Evolutionary conservation across 805 yeast genomes (phyloP).

Genomic region (Saccharomycopsis fibuligera): DNA sequence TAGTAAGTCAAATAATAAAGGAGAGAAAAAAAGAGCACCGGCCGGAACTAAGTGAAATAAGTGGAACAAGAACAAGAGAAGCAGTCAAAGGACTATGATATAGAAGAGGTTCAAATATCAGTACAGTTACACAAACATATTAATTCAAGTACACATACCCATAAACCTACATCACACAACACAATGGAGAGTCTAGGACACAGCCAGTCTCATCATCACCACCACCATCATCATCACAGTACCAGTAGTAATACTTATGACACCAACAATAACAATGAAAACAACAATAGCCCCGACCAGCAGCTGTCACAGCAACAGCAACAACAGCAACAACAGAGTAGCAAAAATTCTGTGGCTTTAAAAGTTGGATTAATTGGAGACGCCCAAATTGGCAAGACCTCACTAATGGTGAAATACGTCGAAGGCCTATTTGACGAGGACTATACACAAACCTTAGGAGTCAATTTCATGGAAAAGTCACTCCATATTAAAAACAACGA

Average conservation of each 20-base stretch:
- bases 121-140: no score
- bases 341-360: slow-evolving; percentile 47
- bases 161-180: no score
- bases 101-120: no score
- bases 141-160: no score
- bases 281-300: no score
- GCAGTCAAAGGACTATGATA: no score
- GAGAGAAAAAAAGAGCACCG: no score
- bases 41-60: no score
- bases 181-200: neutral
- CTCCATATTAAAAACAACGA: slow-evolving; percentile 80
- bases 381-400: slow-evolving; percentile 93
- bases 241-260: no score
- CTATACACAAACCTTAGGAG: slow-evolving; percentile 91
- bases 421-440: slow-evolving; percentile 89
- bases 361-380: slow-evolving; percentile 94
- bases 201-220: neutral
- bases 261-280: no score
- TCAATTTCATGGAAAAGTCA: slow-evolving; percentile 88
- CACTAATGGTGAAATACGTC: slow-evolving; percentile 95
- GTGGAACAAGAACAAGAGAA: no score
- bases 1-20: no score
- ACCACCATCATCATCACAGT: neutral
- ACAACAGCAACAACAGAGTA: slow-evolving; percentile 12
- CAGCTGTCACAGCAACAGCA: neutral